Conservation (phyloP, 2,329 filamentous ascomycete genomes). For the Verticillium longisporum region DNA sequence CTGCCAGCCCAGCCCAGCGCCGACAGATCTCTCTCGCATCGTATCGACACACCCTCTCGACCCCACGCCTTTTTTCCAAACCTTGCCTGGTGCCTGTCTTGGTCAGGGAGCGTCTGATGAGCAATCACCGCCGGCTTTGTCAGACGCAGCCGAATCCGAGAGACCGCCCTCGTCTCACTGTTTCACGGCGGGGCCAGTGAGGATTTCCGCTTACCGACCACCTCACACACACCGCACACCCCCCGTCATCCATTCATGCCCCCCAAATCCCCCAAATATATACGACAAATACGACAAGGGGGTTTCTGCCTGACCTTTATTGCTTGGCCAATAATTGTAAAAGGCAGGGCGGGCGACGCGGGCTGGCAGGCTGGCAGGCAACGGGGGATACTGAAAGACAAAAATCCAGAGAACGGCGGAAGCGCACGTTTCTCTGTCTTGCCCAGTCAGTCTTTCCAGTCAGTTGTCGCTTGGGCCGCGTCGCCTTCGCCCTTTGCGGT, state of each 20-base stretch:
- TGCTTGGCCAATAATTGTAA: no score
- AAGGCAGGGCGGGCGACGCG: no score
- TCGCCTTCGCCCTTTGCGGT: background rate
- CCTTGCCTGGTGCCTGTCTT: background rate
- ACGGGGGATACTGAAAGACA: background rate
- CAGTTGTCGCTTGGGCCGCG: background rate
- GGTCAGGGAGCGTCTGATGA: background rate
- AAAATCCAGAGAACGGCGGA: background rate
- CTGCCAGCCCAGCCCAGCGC: background rate
- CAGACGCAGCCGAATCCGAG: background rate
- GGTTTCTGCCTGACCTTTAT: background rate
- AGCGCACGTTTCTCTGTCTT: background rate
- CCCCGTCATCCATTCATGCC: no score
- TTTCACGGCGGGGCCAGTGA: background rate
- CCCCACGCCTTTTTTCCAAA: background rate
- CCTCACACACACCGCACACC: background rate
- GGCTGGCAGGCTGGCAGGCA: no score
- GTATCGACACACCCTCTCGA: background rate
- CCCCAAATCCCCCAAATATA: no score
- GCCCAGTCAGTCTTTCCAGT: no score
- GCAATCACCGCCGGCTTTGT: background rate
- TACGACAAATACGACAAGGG: no score
- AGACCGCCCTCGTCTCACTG: background rate
- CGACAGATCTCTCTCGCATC: background rate
- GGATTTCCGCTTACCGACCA: background rate